Evolutionary conservation across 2,329 filamentous ascomycete genomes (phyloP).

Genomic region (Neospermospora avenae): DNA sequence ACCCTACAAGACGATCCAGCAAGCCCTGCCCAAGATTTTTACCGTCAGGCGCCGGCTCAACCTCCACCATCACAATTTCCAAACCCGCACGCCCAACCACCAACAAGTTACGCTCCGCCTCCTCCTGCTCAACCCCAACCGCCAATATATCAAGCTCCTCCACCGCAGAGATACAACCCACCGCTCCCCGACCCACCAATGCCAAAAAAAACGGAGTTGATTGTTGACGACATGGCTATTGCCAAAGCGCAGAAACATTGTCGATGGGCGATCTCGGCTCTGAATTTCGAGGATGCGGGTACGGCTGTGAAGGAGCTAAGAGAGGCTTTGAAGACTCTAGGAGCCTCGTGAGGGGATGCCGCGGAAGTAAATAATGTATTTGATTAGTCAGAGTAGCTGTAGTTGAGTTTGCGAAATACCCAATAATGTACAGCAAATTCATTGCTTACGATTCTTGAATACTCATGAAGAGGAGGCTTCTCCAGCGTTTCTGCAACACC

Average conservation of each 20-base stretch:
- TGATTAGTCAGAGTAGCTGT: not conserved
- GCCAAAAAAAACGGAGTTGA: constrained; percentile 40
- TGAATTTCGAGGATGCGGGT: constrained; percentile 93
- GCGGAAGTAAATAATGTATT: constrained; percentile 6
- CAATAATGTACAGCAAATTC: not conserved
- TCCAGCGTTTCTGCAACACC: too few species aligned
- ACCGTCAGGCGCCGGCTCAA: constrained; percentile 17
- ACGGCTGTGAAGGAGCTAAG: constrained; percentile 85
- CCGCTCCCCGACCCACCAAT: constrained; percentile 24
- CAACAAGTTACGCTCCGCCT: constrained; percentile 15
- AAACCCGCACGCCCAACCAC: constrained; percentile 8
- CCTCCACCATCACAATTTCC: constrained; percentile 23
- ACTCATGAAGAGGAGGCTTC: not conserved
- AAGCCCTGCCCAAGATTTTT: constrained; percentile 16
- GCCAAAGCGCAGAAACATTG: constrained; percentile 89
- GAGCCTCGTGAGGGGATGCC: constrained; percentile 24
- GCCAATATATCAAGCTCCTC: constrained; percentile 18
- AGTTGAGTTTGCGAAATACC: constrained; percentile 8
- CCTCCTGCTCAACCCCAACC: constrained; percentile 23
- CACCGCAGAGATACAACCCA: constrained; percentile 6
- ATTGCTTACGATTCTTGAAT: not conserved
- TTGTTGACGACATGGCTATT: constrained; percentile 66
- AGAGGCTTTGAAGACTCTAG: constrained; percentile 56
- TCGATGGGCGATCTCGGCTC: constrained; percentile 91
- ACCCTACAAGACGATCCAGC: constrained; percentile 13